Evolutionary conservation across 2,329 filamentous ascomycete species (phyloP).

Genomic region (Berkeleyomyces basicola): DNA sequence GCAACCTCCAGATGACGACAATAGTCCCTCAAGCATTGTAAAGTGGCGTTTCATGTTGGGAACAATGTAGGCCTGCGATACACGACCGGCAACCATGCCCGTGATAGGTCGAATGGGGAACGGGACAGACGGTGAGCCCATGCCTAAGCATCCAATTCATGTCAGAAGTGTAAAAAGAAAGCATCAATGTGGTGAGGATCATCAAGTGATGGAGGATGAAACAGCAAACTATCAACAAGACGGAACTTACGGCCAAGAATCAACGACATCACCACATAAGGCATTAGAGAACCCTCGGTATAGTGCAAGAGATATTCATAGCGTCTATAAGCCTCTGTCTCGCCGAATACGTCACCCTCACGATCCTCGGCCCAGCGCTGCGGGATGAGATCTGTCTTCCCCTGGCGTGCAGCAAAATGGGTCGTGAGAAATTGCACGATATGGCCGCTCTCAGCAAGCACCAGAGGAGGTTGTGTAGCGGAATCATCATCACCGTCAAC

Average conservation of each 20-base stretch:
- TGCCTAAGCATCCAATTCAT: constrained; percentile 17
- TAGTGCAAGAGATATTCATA: constrained; percentile 65
- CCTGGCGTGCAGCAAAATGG: constrained; percentile 26
- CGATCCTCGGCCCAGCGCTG: constrained; percentile 38
- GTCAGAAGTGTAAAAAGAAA: neutral
- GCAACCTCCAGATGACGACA: constrained; percentile 27
- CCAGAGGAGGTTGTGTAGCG: constrained; percentile 26
- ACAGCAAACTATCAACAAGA: neutral
- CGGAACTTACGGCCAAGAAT: constrained; percentile 34
- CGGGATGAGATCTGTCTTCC: constrained; percentile 29
- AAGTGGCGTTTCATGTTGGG: constrained; percentile 34
- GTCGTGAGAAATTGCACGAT: constrained; percentile 74
- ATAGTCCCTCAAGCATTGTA: constrained; percentile 32
- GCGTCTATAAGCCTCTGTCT: constrained; percentile 43
- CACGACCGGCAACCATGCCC: constrained; percentile 26
- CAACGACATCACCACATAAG: constrained; percentile 45
- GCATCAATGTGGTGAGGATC: neutral
- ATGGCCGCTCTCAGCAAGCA: constrained; percentile 66
- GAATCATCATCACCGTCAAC: neutral
- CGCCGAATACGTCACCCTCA: constrained; percentile 39
- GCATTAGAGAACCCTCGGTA: constrained; percentile 70
- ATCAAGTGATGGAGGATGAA: neutral
- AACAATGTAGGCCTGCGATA: constrained; percentile 25
- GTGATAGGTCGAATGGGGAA: constrained; percentile 39
- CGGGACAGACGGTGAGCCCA: constrained; percentile 31